Percentiles rank a stretch among this genome's conserved stretches.
Evolutionary conservation across 75 land plant species (phyloP).

Genomic region (Azolla pinnata): DNA sequence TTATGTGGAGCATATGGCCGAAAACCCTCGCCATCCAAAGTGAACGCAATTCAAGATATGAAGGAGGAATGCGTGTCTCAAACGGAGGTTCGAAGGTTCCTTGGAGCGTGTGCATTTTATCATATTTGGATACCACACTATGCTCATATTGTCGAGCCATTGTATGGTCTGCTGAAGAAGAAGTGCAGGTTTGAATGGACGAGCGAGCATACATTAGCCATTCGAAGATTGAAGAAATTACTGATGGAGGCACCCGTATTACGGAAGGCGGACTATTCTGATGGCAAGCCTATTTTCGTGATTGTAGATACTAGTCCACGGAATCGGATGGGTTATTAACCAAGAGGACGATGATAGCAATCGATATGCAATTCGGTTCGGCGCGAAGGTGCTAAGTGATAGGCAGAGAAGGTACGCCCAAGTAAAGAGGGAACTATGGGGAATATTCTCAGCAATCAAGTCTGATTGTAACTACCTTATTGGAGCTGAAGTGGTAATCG

Average conservation of each 20-base stretch:
- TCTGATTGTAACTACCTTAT: not conserved
- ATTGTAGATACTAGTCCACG: conserved; percentile 7
- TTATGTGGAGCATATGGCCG: not conserved
- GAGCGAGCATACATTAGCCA: not conserved
- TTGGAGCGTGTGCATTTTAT: not conserved
- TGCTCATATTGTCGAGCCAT: not conserved
- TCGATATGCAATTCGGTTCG: not conserved
- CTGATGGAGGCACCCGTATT: conserved; percentile 6
- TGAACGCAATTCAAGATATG: not conserved
- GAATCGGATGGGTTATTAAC: conserved; percentile 1
- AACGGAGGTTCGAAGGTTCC: conserved; percentile 3
- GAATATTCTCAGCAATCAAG: not conserved
- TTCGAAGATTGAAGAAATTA: not conserved
- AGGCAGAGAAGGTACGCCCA: not conserved
- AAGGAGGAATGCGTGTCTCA: not conserved
- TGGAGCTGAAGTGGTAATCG: conserved; percentile 1
- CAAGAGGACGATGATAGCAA: conserved; percentile 3
- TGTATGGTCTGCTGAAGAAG: not conserved
- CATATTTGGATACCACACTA: not conserved
- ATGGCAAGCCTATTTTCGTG: conserved; percentile 1
- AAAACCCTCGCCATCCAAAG: not conserved
- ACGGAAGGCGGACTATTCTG: not conserved
- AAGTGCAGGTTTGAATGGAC: not conserved
- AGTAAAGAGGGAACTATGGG: conserved; percentile 1
- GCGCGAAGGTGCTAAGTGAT: not conserved